Percentiles rank a stretch among this genome's conserved stretches.
Conservation (phyloP, 2,329 filamentous ascomycete species). For the Zymoseptoria passerinii region DNA sequence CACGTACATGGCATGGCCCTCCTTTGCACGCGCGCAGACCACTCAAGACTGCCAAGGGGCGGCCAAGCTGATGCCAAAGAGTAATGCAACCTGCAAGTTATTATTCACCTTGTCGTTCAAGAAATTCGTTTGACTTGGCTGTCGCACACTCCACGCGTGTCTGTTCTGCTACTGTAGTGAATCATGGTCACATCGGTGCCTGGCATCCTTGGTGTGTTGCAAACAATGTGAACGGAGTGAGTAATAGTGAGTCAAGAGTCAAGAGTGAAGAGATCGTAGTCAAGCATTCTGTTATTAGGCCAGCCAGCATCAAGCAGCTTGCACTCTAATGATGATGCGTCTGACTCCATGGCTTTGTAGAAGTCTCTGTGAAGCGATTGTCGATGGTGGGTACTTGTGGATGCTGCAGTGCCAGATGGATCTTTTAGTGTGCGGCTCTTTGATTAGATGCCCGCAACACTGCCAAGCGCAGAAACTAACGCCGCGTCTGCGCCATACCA, state of each 20-base stretch:
- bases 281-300: not conserved
- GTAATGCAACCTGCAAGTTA: not conserved
- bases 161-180: not conserved
- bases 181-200: not conserved
- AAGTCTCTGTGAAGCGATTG: not conserved
- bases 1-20: not conserved
- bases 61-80: not conserved
- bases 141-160: not conserved
- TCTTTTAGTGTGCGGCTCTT: not conserved
- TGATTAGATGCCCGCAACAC: not conserved
- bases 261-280: not conserved
- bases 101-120: not conserved
- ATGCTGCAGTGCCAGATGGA: not conserved
- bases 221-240: not conserved
- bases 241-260: not conserved
- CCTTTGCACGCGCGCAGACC: not conserved
- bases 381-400: not conserved
- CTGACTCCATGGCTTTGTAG: not conserved
- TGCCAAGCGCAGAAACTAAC: not conserved
- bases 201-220: not conserved
- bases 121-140: not conserved
- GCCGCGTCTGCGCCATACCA: not conserved
- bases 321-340: not conserved
- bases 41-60: not conserved
- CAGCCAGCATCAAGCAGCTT: not conserved